Conservation (phyloP, 75 land plant species). For the Adiantum capillusveneris region DNA sequence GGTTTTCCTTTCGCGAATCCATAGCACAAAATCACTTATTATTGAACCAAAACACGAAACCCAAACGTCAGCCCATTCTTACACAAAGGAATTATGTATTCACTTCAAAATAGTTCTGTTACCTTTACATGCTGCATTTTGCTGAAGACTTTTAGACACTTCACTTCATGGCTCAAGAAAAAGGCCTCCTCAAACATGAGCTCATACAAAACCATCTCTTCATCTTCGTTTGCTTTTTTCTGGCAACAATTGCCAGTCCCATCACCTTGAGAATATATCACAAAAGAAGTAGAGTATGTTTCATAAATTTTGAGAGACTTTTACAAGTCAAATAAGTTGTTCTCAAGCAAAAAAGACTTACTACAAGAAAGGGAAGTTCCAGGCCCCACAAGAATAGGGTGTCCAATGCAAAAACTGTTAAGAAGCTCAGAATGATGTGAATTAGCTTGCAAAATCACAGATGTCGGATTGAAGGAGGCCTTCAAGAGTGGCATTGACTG, state of each 20-base stretch:
- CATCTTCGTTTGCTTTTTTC: neutral
- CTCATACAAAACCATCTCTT: slow-evolving; percentile 13
- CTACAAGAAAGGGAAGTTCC: neutral
- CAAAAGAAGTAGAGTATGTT: neutral
- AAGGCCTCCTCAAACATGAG: slow-evolving; percentile 32
- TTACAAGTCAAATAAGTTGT: too few species aligned
- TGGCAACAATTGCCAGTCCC: neutral
- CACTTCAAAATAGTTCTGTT: too few species aligned
- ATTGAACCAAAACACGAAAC: too few species aligned
- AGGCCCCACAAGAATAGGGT: slow-evolving; percentile 2
- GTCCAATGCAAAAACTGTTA: slow-evolving; percentile 28
- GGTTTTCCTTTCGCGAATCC: too few species aligned
- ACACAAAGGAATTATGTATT: too few species aligned
- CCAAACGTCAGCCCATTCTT: too few species aligned
- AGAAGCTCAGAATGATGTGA: slow-evolving; percentile 15
- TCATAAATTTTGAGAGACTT: too few species aligned
- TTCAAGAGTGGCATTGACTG: neutral
- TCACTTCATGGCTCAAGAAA: slow-evolving; percentile 17
- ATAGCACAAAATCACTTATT: too few species aligned
- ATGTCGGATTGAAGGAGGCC: slow-evolving; percentile 8
- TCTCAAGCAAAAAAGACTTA: neutral
- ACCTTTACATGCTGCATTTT: too few species aligned
- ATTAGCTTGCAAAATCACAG: slow-evolving; percentile 15
- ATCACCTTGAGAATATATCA: neutral
- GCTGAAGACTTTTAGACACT: slow-evolving; percentile 20